A percentile compares a stretch with the other conserved stretches of the same genome.
phyloP scores from a whole-genome alignment of 2,329 filamentous ascomycete genomes.

The Zymoseptoria ardabiliae region DNA sequence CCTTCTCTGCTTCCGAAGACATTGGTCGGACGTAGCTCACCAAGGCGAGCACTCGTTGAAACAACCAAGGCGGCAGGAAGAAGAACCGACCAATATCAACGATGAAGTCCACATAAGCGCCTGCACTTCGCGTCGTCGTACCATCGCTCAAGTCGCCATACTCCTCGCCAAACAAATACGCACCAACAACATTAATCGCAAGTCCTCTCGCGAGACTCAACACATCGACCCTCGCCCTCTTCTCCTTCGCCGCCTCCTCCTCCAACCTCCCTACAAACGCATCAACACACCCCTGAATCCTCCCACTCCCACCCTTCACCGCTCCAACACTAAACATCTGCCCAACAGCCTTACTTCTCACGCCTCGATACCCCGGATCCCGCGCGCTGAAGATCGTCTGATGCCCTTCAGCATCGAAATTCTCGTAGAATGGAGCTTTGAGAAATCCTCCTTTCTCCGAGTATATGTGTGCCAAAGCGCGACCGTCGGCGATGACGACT shows the following conservation, averaged over 20 bases:
- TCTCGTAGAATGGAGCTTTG: slow-evolving; percentile 46
- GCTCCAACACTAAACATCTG: slow-evolving; percentile 44
- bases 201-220: slow-evolving; percentile 44
- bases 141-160: slow-evolving; percentile 44
- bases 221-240: slow-evolving; percentile 37
- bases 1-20: slow-evolving; percentile 28
- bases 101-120: slow-evolving; percentile 47
- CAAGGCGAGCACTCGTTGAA: slow-evolving; percentile 34
- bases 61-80: slow-evolving; percentile 41
- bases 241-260: slow-evolving; percentile 25
- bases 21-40: slow-evolving; percentile 31
- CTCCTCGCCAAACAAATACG: slow-evolving; percentile 46
- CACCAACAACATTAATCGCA: slow-evolving; percentile 48
- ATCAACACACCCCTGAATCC: slow-evolving; percentile 36
- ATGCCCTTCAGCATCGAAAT: slow-evolving; percentile 52
- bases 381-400: slow-evolving; percentile 47
- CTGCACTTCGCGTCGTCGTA: slow-evolving; percentile 28
- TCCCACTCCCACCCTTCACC: slow-evolving; percentile 26
- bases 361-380: slow-evolving; percentile 35
- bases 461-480: slow-evolving; percentile 46
- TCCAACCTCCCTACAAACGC: slow-evolving; percentile 37
- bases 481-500: slow-evolving; percentile 39
- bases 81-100: slow-evolving; percentile 50
- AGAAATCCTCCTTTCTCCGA: slow-evolving; percentile 45
- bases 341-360: slow-evolving; percentile 44